Base-by-base conservation (phyloP, 208 protist species). In the Acanthamoeba culbertsoni region DNA sequence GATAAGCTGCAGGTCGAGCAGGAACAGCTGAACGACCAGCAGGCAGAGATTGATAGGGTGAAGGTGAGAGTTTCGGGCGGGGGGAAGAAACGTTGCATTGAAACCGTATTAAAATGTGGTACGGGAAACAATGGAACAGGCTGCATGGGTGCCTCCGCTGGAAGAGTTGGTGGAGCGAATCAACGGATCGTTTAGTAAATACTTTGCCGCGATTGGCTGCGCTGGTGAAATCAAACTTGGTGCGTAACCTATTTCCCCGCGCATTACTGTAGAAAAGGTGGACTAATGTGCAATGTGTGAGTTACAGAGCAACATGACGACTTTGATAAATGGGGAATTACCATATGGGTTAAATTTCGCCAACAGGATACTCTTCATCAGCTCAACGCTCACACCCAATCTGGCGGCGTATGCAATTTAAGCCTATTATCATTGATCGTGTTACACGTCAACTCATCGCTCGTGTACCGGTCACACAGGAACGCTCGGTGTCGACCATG, bases 401-500 rank as follows among this genome's bases (percentile, higher is more conserved):
- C 94, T 43, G 95, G 95, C 59, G 95, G 94, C 37, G 59, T 90
- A n/a, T 20, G 62, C 57, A 20, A 20, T 91, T 28, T 33, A 23
- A 23, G 33, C 37, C 31, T 90, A 23, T 37, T 1, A 7, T 48
- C 37, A n/a, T 23, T n/a, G 20, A 0, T 51, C 28, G 28, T 14
- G 20, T 8, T 37, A 28, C 10, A 10, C 33, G 16, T n/a, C 7
- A 14, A 31, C n/a, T 86, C n/a, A 48, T 53, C 33, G 48, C 16
- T 14, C 28, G 10, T 62, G 55, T 62, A 1, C 26, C 7, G 2
- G 6, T 75, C 63, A 0, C 33, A 33, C 23, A 93, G 82, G 97
- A 98, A 92, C 91, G 96, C 37, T 95, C 91, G 2, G 96, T 98
- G 37, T 91, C 95, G 23, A 98, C 97, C 4, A 98, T 98, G 95